phyloP scores from a whole-genome alignment of 306 rosid species.

The Rosa lucieae region DNA sequence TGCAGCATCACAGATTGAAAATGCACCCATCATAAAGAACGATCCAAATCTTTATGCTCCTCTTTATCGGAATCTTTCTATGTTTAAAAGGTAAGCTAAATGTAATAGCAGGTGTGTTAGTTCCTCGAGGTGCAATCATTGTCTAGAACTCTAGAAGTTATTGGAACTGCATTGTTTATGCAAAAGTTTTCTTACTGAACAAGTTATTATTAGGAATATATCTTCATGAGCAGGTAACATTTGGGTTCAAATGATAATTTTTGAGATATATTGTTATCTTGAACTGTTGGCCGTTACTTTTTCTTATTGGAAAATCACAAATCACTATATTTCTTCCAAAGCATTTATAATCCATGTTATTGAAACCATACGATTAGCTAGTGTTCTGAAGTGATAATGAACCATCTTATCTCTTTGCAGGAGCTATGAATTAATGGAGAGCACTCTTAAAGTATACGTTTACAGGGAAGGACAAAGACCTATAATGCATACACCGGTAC shows the following conservation, averaged over 20 bases:
- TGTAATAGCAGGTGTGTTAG: not conserved
- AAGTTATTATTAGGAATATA: not conserved
- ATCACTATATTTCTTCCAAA: not conserved
- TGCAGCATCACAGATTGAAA: slow-evolving; percentile 62
- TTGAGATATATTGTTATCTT: not conserved
- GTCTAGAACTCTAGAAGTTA: not conserved
- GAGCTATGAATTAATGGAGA: slow-evolving; percentile 94
- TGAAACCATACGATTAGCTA: slow-evolving; percentile 9
- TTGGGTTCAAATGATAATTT: not conserved
- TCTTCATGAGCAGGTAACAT: not conserved
- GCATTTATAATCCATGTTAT: not conserved
- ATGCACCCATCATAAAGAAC: slow-evolving; percentile 54
- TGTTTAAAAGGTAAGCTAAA: slow-evolving; percentile 59
- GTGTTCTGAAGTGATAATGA: slow-evolving; percentile 12
- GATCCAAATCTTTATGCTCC: slow-evolving; percentile 63
- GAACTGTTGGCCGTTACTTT: not conserved
- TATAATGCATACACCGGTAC: slow-evolving; percentile 69
- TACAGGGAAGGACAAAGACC: slow-evolving; percentile 81
- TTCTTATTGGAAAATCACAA: not conserved
- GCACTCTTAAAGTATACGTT: slow-evolving; percentile 69
- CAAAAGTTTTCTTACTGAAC: not conserved
- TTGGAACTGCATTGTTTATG: slow-evolving; percentile 6
- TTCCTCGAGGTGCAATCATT: not conserved
- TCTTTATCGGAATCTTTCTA: slow-evolving; percentile 68
- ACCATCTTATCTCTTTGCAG: slow-evolving; percentile 37